A percentile compares a stretch with the other conserved stretches of the same genome.
Conservation (phyloP, 306 rosid species). For the Corylus heterophylla region DNA sequence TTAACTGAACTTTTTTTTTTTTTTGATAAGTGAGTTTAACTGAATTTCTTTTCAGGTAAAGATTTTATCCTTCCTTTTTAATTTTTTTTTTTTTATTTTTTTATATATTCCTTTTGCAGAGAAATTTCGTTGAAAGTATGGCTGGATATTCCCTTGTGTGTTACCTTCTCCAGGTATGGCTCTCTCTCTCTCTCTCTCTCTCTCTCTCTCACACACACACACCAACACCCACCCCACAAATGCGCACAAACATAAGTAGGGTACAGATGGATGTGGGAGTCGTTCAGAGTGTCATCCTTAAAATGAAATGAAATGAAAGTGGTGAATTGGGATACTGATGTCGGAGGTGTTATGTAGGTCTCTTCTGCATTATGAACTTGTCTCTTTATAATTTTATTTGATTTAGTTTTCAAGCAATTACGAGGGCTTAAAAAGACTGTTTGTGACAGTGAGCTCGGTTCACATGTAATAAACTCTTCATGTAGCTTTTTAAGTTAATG, state of each 20-base stretch:
- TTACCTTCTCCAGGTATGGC: slow-evolving; percentile 88
- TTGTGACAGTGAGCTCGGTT: not conserved
- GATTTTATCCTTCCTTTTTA: slow-evolving; percentile 17
- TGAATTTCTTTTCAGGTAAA: slow-evolving; percentile 15
- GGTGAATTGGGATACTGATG: not conserved
- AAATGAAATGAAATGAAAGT: not conserved
- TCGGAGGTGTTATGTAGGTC: not conserved
- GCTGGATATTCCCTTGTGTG: slow-evolving; percentile 99
- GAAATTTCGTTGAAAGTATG: slow-evolving; percentile 99
- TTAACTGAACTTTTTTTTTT: not conserved
- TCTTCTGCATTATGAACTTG: not conserved
- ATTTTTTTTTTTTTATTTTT: slow-evolving; percentile 29
- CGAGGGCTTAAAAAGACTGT: not conserved
- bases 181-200: not conserved
- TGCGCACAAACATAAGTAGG: not conserved
- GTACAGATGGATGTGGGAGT: not conserved
- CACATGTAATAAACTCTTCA: not conserved
- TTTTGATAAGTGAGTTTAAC: too few relatives aligned
- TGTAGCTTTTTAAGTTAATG: not conserved
- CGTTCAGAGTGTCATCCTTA: not conserved
- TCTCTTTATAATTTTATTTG: not conserved
- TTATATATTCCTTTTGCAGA: slow-evolving; percentile 42
- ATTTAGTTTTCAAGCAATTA: not conserved
- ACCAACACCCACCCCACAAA: too few relatives aligned
- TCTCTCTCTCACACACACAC: not conserved